Evolutionary conservation across 495 filamentous ascomycete species (phyloP).

Genomic region (Massariosphaeria phaeospora): DNA sequence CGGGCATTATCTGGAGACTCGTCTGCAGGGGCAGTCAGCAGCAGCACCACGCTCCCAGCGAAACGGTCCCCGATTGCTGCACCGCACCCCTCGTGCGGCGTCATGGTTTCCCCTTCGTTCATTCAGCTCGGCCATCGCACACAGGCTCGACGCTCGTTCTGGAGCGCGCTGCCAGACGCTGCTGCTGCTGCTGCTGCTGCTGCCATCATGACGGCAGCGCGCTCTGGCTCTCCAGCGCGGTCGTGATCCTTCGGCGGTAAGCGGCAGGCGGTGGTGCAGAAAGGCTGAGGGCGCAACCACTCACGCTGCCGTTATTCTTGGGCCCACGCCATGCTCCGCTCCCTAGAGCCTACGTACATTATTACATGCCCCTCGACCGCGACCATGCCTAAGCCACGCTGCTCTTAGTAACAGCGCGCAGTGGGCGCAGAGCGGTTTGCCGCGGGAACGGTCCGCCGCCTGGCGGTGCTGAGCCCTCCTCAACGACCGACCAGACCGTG

Average conservation of each 20-base stretch:
- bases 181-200: not conserved
- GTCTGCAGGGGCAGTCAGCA: constrained; percentile 23
- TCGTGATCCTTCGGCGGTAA: constrained; percentile 22
- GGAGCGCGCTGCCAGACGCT: not conserved
- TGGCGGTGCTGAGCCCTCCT: constrained; percentile 11
- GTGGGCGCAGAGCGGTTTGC: constrained; percentile 15
- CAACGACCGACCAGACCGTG: constrained; percentile 5
- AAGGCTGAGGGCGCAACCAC: constrained; percentile 21
- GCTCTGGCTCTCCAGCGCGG: not conserved
- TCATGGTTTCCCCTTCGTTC: not conserved
- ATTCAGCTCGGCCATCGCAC: not conserved
- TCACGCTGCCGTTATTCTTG: constrained; percentile 16
- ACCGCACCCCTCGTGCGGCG: constrained; percentile 2
- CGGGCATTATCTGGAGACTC: not conserved
- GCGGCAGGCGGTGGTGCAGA: constrained; percentile 11
- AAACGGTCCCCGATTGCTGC: constrained; percentile 12
- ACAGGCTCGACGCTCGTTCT: not conserved
- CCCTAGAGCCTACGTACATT: too few relatives aligned
- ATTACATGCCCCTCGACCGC: too few relatives aligned
- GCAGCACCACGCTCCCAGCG: too few relatives aligned
- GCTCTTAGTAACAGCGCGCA: constrained; percentile 17
- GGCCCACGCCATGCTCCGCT: constrained; percentile 9
- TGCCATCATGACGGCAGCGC: not conserved
- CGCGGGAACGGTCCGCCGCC: constrained; percentile 31
- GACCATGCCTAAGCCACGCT: constrained; percentile 28